phyloP scores from a whole-genome alignment of 441 rosid species.

The Geranium incanum region DNA sequence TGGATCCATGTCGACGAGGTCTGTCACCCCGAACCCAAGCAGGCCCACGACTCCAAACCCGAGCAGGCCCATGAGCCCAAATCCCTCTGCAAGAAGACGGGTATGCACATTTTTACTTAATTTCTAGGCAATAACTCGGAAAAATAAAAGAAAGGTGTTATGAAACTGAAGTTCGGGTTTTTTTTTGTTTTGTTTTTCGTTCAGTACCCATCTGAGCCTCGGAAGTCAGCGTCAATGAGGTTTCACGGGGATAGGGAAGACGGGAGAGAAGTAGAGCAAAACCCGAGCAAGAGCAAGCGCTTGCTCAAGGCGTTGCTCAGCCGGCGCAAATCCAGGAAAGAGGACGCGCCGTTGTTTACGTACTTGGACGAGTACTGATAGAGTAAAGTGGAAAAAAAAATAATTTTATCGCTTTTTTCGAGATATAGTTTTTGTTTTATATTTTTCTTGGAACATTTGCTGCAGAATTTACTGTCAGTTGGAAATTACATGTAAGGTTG shows the following conservation, averaged over 20 bases:
- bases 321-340: slow-evolving; percentile 88
- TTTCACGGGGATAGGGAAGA: slow-evolving; percentile 45
- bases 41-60: slow-evolving; percentile 17
- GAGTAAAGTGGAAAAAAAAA: too few species aligned
- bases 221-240: slow-evolving; percentile 65
- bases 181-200: slow-evolving; percentile 12
- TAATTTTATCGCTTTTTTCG: too few species aligned
- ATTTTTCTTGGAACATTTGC: not conserved
- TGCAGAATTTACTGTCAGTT: not conserved
- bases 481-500: not conserved
- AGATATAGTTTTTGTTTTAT: not conserved
- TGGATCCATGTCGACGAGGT: slow-evolving; percentile 51
- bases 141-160: not conserved
- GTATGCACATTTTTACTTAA: slow-evolving; percentile 30
- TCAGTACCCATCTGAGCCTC: slow-evolving; percentile 76
- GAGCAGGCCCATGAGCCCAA: slow-evolving; percentile 33
- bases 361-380: slow-evolving; percentile 83
- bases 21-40: slow-evolving; percentile 34
- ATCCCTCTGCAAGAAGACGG: slow-evolving; percentile 39
- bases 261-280: slow-evolving; percentile 47
- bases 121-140: not conserved
- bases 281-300: slow-evolving; percentile 80
- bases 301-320: slow-evolving; percentile 83
- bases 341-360: slow-evolving; percentile 61
- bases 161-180: not conserved